Conservation (phyloP, 2,329 filamentous ascomycete species). For the Trichoderma afroharzianum region DNA sequence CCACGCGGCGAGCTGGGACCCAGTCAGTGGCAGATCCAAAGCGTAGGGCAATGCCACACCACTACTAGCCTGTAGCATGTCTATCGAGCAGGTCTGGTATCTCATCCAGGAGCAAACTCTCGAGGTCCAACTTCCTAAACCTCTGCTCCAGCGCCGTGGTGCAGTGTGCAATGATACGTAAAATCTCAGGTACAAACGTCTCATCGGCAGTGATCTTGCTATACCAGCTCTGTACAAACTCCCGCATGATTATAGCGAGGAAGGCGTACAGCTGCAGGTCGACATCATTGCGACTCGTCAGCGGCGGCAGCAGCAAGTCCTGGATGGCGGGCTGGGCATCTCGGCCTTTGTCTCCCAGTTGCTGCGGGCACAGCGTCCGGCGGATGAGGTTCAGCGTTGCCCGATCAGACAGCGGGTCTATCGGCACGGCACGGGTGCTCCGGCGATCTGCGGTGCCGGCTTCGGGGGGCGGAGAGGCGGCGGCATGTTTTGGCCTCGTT, state of each 20-base stretch:
- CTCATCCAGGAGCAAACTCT: slow-evolving; percentile 81
- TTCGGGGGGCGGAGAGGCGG: slow-evolving; percentile 15
- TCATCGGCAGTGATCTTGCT: slow-evolving; percentile 86
- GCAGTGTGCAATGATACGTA: slow-evolving; percentile 89
- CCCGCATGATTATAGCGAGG: slow-evolving; percentile 81
- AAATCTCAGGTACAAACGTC: slow-evolving; percentile 78
- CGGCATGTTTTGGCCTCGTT: slow-evolving; percentile 17
- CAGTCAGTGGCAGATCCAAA: slow-evolving; percentile 21
- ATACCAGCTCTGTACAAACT: slow-evolving; percentile 94
- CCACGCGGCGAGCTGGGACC: slow-evolving; percentile 65
- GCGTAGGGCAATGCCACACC: not conserved
- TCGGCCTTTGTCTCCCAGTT: slow-evolving; percentile 55
- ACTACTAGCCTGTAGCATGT: slow-evolving; percentile 67
- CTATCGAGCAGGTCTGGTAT: slow-evolving; percentile 75
- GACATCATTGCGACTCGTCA: slow-evolving; percentile 92
- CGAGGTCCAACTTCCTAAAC: slow-evolving; percentile 75
- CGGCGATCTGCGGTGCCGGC: slow-evolving; percentile 29
- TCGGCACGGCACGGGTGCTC: slow-evolving; percentile 32
- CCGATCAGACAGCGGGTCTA: slow-evolving; percentile 66
- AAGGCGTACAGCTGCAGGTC: slow-evolving; percentile 92
- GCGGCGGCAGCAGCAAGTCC: slow-evolving; percentile 77
- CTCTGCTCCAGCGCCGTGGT: slow-evolving; percentile 85
- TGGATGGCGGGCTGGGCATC: slow-evolving; percentile 58
- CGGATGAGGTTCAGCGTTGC: slow-evolving; percentile 80
- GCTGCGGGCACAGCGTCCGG: slow-evolving; percentile 75